Evolutionary conservation across 306 rosid species (phyloP).

Genomic region (Prunus fruticosa): DNA sequence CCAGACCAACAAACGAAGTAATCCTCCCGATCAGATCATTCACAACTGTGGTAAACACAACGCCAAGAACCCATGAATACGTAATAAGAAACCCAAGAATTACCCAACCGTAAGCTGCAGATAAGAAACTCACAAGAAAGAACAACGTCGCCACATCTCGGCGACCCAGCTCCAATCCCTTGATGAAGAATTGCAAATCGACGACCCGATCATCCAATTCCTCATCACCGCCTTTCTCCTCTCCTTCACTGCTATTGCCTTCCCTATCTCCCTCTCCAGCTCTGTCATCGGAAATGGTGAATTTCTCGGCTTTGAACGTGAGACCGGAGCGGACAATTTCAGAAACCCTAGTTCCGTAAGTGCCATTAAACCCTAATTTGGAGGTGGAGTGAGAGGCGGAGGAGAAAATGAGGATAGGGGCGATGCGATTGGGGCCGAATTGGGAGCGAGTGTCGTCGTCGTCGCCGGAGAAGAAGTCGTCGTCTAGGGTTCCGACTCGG

Average conservation of each 20-base stretch:
- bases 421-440: conserved; percentile 45
- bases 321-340: conserved; percentile 64
- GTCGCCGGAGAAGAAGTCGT: conserved; percentile 84
- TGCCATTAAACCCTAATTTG: conserved; percentile 55
- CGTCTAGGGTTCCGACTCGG: conserved; percentile 87
- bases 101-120: conserved; percentile 81
- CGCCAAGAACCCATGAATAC: conserved; percentile 84
- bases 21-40: conserved; percentile 71
- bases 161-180: conserved; percentile 74
- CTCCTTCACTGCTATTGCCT: conserved; percentile 19
- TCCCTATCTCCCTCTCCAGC: conserved; percentile 25
- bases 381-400: conserved; percentile 37
- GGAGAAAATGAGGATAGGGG: conserved; percentile 35
- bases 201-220: conserved; percentile 42
- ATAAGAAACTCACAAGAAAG: conserved; percentile 65
- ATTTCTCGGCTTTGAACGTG: conserved; percentile 41
- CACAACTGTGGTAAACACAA: conserved; percentile 67
- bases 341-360: conserved; percentile 52
- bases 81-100: conserved; percentile 81
- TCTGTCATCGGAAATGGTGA: conserved; percentile 11
- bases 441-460: conserved; percentile 66
- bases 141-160: conserved; percentile 68
- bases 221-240: conserved; percentile 26
- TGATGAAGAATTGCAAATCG: conserved; percentile 60
- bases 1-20: conserved; percentile 50